Conservation (phyloP, 176 grass and related monocot genomes). For the Dactylis glomerata region DNA sequence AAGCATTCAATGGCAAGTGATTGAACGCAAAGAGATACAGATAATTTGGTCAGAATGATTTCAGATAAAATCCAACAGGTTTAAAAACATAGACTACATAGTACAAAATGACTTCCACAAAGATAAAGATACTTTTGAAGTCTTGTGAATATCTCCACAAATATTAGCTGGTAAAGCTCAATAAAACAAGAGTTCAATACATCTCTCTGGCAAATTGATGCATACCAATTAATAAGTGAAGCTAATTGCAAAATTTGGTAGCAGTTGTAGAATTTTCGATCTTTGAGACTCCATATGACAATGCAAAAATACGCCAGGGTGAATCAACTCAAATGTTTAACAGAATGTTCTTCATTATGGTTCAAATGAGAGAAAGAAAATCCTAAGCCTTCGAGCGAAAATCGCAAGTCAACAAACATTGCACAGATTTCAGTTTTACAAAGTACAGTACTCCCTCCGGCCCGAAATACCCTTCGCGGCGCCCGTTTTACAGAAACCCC, state of each 20-base stretch:
- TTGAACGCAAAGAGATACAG: neutral
- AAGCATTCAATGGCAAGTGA: neutral
- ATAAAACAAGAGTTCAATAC: neutral
- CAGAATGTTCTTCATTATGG: neutral
- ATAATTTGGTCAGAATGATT: neutral
- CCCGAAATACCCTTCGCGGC: too few relatives aligned
- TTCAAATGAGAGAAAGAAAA: neutral
- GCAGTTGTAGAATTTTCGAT: neutral
- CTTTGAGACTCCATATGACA: neutral
- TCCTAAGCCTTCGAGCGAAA: neutral
- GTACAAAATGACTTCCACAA: neutral
- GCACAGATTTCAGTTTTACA: neutral
- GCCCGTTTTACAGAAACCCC: too few relatives aligned
- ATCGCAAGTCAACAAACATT: neutral
- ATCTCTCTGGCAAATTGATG: neutral
- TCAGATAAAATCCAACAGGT: neutral
- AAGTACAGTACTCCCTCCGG: too few relatives aligned
- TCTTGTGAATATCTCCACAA: neutral
- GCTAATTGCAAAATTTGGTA: neutral
- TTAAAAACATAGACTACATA: neutral
- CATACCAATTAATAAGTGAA: neutral
- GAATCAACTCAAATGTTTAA: neutral
- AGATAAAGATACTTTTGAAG: neutral
- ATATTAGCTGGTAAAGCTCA: neutral
- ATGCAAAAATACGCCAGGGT: neutral